Conservation (phyloP, 208 protist genomes). For the Phytomonas sp. region DNA sequence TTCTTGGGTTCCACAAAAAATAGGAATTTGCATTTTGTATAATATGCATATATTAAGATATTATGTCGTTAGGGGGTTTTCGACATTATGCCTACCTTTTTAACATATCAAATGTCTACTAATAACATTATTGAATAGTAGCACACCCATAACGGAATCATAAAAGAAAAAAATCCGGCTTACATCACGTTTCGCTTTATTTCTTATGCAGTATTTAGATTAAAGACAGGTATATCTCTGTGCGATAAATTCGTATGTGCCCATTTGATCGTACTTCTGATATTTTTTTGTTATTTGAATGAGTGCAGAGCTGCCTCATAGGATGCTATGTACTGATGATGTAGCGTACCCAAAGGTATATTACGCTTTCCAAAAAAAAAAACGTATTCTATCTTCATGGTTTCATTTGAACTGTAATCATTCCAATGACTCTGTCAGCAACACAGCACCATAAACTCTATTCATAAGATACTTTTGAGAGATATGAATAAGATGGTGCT, state of each 20-base stretch:
- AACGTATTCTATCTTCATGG: neutral
- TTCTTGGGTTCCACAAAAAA: conserved; percentile 1
- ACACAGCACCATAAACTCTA: neutral
- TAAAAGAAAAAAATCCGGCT: neutral
- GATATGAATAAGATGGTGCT: neutral
- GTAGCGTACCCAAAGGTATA: neutral
- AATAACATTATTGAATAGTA: neutral
- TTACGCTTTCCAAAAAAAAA: neutral
- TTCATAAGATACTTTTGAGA: neutral
- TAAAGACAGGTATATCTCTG: neutral
- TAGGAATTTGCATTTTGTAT: neutral
- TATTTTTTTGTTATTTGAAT: neutral
- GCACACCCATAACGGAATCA: neutral
- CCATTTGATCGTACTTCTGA: neutral
- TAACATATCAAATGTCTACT: neutral
- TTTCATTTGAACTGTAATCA: neutral
- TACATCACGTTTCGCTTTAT: neutral
- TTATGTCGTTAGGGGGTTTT: no score
- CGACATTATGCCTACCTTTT: neutral
- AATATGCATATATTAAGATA: neutral
- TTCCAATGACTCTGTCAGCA: neutral
- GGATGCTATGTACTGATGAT: neutral
- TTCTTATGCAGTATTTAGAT: neutral
- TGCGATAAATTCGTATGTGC: neutral
- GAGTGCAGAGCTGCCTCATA: neutral